Percentiles rank a stretch among this genome's conserved stretches.
These are phyloP conservation scores for Pythium angustatum DNA, from an alignment of 352 stramenopile genomes.

Conservation along the genomic window DNA sequence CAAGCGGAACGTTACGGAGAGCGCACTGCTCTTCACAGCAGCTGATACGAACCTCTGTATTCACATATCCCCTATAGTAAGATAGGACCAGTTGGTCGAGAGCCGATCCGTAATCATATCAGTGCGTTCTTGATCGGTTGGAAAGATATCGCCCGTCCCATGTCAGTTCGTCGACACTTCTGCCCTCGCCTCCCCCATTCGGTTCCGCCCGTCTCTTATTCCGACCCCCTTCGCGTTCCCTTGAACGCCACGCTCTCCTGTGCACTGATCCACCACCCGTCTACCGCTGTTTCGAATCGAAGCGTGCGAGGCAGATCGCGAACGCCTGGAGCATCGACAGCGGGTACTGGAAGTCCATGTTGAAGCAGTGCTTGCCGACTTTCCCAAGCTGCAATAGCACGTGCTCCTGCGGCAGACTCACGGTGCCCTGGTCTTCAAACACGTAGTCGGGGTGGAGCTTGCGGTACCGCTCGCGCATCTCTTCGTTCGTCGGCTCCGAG, in stretches of 20 bases:
- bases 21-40: not conserved
- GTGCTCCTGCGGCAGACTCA: conserved; percentile 78
- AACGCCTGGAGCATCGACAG: conserved; percentile 92
- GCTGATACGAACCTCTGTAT: not conserved
- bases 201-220: not conserved
- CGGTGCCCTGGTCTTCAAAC: conserved; percentile 84
- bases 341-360: conserved; percentile 94
- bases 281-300: conserved; percentile 88
- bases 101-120: no score
- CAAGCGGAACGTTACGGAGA: not conserved
- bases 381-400: conserved; percentile 85
- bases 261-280: not conserved
- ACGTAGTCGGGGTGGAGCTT: conserved; percentile 72
- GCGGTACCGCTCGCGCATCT: conserved; percentile 70
- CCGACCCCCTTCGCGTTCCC: not conserved
- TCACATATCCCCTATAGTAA: not conserved
- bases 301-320: conserved; percentile 90
- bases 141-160: conserved; percentile 1
- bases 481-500: conserved; percentile 69
- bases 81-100: not conserved
- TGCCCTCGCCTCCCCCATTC: not conserved
- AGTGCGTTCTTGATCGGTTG: no score
- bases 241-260: not conserved
- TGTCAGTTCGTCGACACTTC: not conserved
- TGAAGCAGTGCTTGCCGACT: conserved; percentile 93